Evolutionary conservation across 129 eudicot genomes (phyloP), one percentile per base, ranked within the genome.

Genomic region (Calendula officinalis): DNA sequence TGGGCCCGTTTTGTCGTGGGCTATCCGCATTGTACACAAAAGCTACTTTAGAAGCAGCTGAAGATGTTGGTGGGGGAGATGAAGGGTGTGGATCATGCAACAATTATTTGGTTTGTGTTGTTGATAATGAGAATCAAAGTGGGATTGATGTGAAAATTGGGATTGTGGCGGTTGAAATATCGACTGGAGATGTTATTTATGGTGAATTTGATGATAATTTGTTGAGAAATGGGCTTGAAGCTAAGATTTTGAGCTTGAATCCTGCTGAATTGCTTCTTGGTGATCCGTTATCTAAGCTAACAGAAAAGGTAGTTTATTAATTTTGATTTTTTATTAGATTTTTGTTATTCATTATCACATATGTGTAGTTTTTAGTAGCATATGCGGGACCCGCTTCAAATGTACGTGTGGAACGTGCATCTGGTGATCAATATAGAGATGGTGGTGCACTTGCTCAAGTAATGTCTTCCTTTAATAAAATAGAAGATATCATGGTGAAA

Each of bases 381-480:
- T 88, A 92, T 81, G 96, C 95, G 71, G 98, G 98, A 66, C 96
- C 96, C 37, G 80, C 96, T 59, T 85, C 96, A 55, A 83, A 85
- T 85, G 89, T 88, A 14, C 83, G 98, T 1, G 75, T 92, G 56
- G 96, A 88, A 64, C 85, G 68, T 70, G 78, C 79, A 16, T 83
- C 95, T 46, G 73, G 80, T 64, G 89, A 81, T 65, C 83, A 76
- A 50, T 81, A 75, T 39, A 39, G 50, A 74, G 80, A 83, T 53
- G 91, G 83, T 36, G 91, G 95, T n/a, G 91, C 96, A 33, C 80
- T 82, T 40, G 86, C 89, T 66, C 89, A 88, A 77, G 82, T 85
- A 46, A 40, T 85, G 63, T 76, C 95, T 70, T 57, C 74, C 5
- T 85, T 69, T 73, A 91, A 83, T 76, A 55, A 60, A 37, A 66